A percentile compares a stretch with the other conserved stretches of the same genome.
Conservation (phyloP, 1,139 yeast genomes). For the Pneumocystis oryctolagi region DNA sequence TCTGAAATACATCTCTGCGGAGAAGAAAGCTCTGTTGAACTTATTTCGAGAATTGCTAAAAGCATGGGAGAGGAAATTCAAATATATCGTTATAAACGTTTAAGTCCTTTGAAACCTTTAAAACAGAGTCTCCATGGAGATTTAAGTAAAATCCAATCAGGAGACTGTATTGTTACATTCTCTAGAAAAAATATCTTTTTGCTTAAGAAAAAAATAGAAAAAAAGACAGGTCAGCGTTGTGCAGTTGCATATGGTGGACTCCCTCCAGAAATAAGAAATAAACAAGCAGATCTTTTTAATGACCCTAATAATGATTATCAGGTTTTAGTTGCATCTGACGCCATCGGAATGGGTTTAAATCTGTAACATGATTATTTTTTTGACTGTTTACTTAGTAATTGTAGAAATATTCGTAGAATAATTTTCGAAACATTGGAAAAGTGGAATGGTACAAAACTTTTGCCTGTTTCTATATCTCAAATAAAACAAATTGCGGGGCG, state of each 20-base stretch:
- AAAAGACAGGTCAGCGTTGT: slow-evolving; percentile 45
- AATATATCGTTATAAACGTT: slow-evolving; percentile 52
- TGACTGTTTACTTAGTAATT: slow-evolving; percentile 21
- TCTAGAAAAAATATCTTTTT: slow-evolving; percentile 57
- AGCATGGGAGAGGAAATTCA: slow-evolving; percentile 69
- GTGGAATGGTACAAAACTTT: slow-evolving; percentile 48
- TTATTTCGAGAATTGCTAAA: slow-evolving; percentile 42
- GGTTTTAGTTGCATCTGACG: slow-evolving; percentile 83
- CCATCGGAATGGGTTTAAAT: slow-evolving; percentile 94
- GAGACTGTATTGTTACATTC: slow-evolving; percentile 85
- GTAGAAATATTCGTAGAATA: slow-evolving; percentile 44
- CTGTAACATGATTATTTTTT: slow-evolving; percentile 22
- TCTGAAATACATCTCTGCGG: slow-evolving; percentile 86
- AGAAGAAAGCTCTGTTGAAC: slow-evolving; percentile 63
- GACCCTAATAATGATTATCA: slow-evolving; percentile 49
- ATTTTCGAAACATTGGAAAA: slow-evolving; percentile 56
- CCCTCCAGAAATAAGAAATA: slow-evolving; percentile 86
- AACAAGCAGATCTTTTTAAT: slow-evolving; percentile 70
- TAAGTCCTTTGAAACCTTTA: slow-evolving; percentile 56
- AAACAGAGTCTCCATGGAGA: slow-evolving; percentile 25
- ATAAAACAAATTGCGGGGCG: slow-evolving; percentile 91
- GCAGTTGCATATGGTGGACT: slow-evolving; percentile 90
- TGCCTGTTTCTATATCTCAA: slow-evolving; percentile 43
- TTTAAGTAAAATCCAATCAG: slow-evolving; percentile 32
- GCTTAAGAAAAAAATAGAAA: slow-evolving; percentile 51